Base-by-base conservation (phyloP, 345 rosid genomes). In the Populus davidiana region DNA sequence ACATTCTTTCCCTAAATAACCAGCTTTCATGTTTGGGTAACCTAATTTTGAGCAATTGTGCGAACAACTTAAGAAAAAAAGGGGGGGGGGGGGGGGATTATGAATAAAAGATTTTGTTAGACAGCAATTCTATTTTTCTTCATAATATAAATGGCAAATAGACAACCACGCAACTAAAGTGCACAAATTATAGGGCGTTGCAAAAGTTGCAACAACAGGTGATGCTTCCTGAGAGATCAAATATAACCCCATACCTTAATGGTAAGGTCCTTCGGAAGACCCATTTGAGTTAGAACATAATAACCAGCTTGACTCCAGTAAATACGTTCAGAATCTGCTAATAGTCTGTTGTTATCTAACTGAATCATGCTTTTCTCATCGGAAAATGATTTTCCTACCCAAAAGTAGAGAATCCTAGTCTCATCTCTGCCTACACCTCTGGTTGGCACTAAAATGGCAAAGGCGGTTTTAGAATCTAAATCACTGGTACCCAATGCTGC, bases 311-410 rank as follows among this genome's bases (percentile, higher is more conserved):
- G 83, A 61, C 86, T 85, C 94, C 92, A 87, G 84, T 90, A 90
- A 86, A 78, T 80, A 74, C 83, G 77, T 82, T 84, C 87, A 77
- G 70, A 17, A 79, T 77, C 81, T 69, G 75, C 89, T 56, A 77
- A 61, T 16, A 27, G 78, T 70, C 75, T 78, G 78, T 83, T 80
- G 79, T 82, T 83, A 84, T 83, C 86, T 82, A 88, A 80, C 79
- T 80, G 80, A 77, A 80, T 77, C 83, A 73, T 74, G 81, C 81
- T 81, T 82, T 86, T 85, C 18, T 83, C 88, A 35, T 54, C 62
- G 82, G 75, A 41, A 80, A 88, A 88, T 56, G 88, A 89, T 84
- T 81, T 89, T 84, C 98, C 99, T 79, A 91, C 76, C 98, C 98
- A 94, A 82, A 94, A 78, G 84, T 89, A 88, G 52, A 94, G 88